phyloP scores from a whole-genome alignment of 192 early-diverging fungal genomes.

The Radiomyces spectabilis region DNA sequence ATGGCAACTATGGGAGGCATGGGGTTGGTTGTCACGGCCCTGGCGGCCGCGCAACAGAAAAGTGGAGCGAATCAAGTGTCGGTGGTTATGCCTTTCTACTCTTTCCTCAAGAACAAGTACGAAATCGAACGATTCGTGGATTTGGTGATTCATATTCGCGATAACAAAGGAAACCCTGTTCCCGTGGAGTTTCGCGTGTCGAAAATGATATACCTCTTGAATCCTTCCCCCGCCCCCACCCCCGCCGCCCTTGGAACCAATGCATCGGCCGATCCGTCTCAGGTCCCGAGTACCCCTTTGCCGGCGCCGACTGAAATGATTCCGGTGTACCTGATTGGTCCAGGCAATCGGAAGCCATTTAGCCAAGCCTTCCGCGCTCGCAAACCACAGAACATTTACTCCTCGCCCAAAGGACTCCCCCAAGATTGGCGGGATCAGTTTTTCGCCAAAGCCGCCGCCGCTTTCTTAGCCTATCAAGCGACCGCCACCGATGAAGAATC shows the following conservation, averaged over 20 bases:
- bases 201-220: slow-evolving; percentile 21
- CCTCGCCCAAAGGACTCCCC: slow-evolving; percentile 31
- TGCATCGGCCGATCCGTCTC: not conserved
- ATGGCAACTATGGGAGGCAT: slow-evolving; percentile 38
- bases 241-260: not conserved
- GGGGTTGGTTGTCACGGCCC: slow-evolving; percentile 43
- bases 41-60: slow-evolving; percentile 38
- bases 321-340: slow-evolving; percentile 47
- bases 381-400: slow-evolving; percentile 35
- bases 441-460: slow-evolving; percentile 47
- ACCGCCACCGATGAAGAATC: slow-evolving; percentile 38
- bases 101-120: slow-evolving; percentile 28
- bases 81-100: slow-evolving; percentile 48
- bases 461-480: slow-evolving; percentile 38
- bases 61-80: slow-evolving; percentile 31
- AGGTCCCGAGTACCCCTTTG: not conserved
- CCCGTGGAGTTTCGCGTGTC: slow-evolving; percentile 34
- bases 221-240: slow-evolving; percentile 10
- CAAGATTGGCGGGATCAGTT: slow-evolving; percentile 51
- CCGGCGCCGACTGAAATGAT: not conserved
- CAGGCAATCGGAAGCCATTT: slow-evolving; percentile 36
- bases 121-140: slow-evolving; percentile 16
- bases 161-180: slow-evolving; percentile 19
- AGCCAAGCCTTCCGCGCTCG: slow-evolving; percentile 36
- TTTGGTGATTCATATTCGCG: slow-evolving; percentile 34